These are phyloP conservation scores for Blastobotrys parvus DNA, from an alignment of 805 yeast species.

Conservation along the genomic window DNA sequence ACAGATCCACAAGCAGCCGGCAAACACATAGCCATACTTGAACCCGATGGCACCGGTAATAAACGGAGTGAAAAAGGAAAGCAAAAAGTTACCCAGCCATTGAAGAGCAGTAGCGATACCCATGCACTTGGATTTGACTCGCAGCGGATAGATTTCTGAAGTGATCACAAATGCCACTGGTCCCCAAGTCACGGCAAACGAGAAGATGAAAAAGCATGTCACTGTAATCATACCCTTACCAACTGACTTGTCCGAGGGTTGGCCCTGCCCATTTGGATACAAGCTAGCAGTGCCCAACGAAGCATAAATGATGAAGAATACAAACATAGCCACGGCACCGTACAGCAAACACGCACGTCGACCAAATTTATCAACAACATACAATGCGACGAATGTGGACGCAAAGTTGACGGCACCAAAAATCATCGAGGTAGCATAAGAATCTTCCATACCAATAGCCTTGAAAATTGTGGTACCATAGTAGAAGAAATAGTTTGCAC, in stretches of 20 bases:
- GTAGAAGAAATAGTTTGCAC: conserved; percentile 61
- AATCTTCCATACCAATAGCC: conserved; percentile 36
- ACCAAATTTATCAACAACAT: conserved; percentile 50
- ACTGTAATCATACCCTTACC: conserved; percentile 2
- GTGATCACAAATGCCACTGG: conserved; percentile 64
- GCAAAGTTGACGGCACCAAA: conserved; percentile 42
- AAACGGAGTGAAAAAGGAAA: conserved; percentile 65
- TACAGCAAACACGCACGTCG: conserved; percentile 52
- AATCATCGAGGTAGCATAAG: conserved; percentile 47
- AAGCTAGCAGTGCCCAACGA: conserved; percentile 24
- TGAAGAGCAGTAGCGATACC: conserved; percentile 43
- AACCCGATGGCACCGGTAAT: conserved; percentile 54
- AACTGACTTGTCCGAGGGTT: background rate
- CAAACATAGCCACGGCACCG: conserved; percentile 58
- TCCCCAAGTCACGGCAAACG: conserved; percentile 52
- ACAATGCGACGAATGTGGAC: conserved; percentile 47
- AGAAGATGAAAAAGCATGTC: conserved; percentile 43
- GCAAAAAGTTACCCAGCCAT: conserved; percentile 40
- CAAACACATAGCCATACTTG: conserved; percentile 54
- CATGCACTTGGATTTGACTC: conserved; percentile 60
- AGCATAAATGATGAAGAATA: conserved; percentile 57
- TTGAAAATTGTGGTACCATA: conserved; percentile 50
- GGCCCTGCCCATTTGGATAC: conserved; percentile 31
- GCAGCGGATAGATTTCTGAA: conserved; percentile 51
- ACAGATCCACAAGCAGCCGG: conserved; percentile 51